These are phyloP conservation scores for Fusarium sp. DNA, from an alignment of 2,329 filamentous ascomycete species.

Conservation along the genomic window DNA sequence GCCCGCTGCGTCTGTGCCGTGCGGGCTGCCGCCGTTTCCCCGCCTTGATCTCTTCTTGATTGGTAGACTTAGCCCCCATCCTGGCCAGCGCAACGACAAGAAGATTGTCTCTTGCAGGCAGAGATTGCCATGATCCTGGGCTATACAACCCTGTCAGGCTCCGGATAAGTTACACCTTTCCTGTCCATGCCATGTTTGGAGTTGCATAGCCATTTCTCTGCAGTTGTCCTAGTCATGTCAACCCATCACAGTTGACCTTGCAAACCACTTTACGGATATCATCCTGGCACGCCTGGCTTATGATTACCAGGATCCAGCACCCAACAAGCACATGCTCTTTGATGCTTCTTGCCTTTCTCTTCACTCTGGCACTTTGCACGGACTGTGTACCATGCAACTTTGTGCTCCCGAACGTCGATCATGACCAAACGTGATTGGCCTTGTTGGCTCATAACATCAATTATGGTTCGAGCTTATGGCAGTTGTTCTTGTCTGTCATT, in stretches of 20 bases:
- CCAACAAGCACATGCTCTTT: conserved; percentile 22
- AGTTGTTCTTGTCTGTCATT: conserved; percentile 36
- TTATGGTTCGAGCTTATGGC: conserved; percentile 29
- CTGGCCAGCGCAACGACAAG: conserved; percentile 30
- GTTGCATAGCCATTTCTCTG: conserved; percentile 10
- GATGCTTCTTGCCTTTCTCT: neutral
- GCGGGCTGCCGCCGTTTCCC: conserved; percentile 40
- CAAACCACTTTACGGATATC: conserved; percentile 7
- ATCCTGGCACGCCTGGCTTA: conserved; percentile 13
- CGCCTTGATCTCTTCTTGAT: conserved; percentile 34
- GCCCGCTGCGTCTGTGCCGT: conserved; percentile 36
- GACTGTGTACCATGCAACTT: conserved; percentile 14
- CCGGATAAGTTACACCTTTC: conserved; percentile 16
- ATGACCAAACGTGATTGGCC: conserved; percentile 34
- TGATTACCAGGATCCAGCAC: conserved; percentile 20
- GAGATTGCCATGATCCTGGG: conserved; percentile 34
- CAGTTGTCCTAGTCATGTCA: conserved; percentile 28
- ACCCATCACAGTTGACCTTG: conserved; percentile 25
- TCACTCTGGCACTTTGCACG: conserved; percentile 13
- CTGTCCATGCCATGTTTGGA: conserved; percentile 19
- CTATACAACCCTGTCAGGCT: conserved; percentile 27
- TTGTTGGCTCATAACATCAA: conserved; percentile 5
- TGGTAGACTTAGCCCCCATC: conserved; percentile 42
- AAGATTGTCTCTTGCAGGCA: conserved; percentile 39
- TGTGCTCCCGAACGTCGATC: conserved; percentile 26